Evolutionary conservation across 306 rosid species (phyloP).

Genomic region (Glycine tomentella): DNA sequence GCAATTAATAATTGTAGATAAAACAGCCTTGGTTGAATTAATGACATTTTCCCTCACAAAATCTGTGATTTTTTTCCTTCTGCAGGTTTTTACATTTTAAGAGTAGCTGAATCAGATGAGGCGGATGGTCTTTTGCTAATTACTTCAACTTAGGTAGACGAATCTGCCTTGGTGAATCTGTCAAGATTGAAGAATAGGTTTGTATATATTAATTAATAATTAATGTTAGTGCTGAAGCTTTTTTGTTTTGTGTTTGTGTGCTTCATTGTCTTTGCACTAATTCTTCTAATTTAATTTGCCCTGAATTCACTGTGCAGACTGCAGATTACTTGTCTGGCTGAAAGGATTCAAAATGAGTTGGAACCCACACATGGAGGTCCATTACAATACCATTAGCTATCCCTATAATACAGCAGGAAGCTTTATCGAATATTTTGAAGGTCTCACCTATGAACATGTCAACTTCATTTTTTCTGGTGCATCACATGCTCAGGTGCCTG

Average conservation of each 20-base stretch:
- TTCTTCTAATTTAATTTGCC: slow-evolving; percentile 2
- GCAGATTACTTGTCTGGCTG: slow-evolving; percentile 52
- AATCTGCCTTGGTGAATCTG: slow-evolving; percentile 47
- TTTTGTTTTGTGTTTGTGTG: background rate
- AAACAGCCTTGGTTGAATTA: background rate
- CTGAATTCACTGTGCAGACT: slow-evolving; percentile 46
- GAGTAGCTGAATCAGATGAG: slow-evolving; percentile 36
- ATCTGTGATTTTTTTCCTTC: slow-evolving; percentile 17
- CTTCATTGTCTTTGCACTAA: slow-evolving; percentile 31
- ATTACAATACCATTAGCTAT: slow-evolving; percentile 75
- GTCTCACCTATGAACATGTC: slow-evolving; percentile 95
- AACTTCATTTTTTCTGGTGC: slow-evolving; percentile 95
- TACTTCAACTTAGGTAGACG: slow-evolving; percentile 38
- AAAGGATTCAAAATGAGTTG: slow-evolving; percentile 79
- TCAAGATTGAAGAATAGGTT: slow-evolving; percentile 58
- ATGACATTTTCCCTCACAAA: background rate
- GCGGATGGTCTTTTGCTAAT: slow-evolving; percentile 17
- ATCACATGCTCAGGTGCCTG: slow-evolving; percentile 86
- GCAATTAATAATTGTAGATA: background rate
- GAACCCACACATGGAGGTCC: slow-evolving; percentile 84
- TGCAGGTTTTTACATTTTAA: slow-evolving; percentile 42
- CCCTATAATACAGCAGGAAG: slow-evolving; percentile 88
- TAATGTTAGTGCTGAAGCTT: slow-evolving; percentile 24
- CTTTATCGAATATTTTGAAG: slow-evolving; percentile 95
- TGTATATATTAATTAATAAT: background rate